Percentiles rank a stretch among this genome's conserved stretches.
These are phyloP conservation scores for Cynanchum wilfordii DNA, from an alignment of 257 asterid species.

Conservation along the genomic window DNA sequence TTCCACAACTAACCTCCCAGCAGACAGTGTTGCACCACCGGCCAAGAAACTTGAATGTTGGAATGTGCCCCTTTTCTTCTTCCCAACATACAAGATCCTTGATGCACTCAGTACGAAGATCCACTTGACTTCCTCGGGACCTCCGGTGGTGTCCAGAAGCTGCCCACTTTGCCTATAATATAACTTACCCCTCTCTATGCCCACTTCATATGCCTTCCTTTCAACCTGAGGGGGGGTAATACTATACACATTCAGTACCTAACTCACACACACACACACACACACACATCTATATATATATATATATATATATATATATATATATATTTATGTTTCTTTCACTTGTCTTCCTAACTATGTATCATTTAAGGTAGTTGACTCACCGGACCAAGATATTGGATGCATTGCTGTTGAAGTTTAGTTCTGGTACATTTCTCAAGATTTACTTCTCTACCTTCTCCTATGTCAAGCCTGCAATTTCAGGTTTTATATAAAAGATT, in stretches of 20 bases:
- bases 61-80: constrained; percentile 71
- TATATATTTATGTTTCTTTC: no score
- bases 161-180: constrained; percentile 50
- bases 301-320: no score
- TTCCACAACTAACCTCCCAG: constrained; percentile 75
- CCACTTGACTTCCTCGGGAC: constrained; percentile 71
- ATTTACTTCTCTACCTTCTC: constrained; percentile 75
- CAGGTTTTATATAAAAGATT: neutral
- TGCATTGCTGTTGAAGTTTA: constrained; percentile 81
- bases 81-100: constrained; percentile 58
- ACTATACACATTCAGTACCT: neutral
- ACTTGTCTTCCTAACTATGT: no score
- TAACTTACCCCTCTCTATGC: constrained; percentile 50
- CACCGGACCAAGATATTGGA: constrained; percentile 88
- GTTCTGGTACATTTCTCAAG: constrained; percentile 65
- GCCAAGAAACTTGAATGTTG: constrained; percentile 98
- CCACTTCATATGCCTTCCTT: constrained; percentile 61
- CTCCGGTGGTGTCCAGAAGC: constrained; percentile 61
- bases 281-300: no score
- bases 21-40: constrained; percentile 87
- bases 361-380: constrained; percentile 16
- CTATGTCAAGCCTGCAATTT: constrained; percentile 66
- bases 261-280: neutral
- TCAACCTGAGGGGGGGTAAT: constrained; percentile 42
- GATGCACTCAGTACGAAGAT: constrained; percentile 78